Conservation (phyloP, 352 stramenopile genomes). For the Pythium dissotocum region DNA sequence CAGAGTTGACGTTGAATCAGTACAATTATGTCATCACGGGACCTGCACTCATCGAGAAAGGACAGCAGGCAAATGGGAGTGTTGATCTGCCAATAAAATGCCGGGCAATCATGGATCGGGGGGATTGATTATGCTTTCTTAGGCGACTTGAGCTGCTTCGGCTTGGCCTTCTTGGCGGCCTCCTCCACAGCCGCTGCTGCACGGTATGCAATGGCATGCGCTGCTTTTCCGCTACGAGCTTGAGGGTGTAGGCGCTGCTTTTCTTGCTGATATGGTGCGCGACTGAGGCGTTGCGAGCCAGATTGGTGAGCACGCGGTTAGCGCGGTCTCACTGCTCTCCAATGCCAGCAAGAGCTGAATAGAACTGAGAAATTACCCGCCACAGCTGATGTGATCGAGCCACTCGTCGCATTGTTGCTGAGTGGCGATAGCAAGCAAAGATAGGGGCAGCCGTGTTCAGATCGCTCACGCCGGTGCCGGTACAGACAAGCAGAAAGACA, state of each 20-base stretch:
- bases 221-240: neutral
- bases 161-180: neutral
- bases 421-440: neutral
- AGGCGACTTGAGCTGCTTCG: neutral
- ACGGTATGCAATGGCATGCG: neutral
- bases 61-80: neutral
- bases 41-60: conserved; percentile 6
- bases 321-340: neutral
- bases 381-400: neutral
- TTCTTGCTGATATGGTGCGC: neutral
- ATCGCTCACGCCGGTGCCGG: neutral
- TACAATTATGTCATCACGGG: conserved; percentile 5
- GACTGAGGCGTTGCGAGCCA: neutral
- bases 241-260: neutral
- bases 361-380: neutral
- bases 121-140: neutral
- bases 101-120: neutral
- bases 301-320: neutral
- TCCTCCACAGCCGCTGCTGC: neutral
- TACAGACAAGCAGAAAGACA: conserved; percentile 1
- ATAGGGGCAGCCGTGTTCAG: neutral
- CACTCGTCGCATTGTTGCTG: neutral
- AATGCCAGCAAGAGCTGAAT: neutral
- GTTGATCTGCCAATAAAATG: neutral
- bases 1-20: neutral